These are phyloP conservation scores for Pyrenophora tritici-repentis DNA, from an alignment of 2,329 filamentous ascomycete genomes.

Conservation along the genomic window DNA sequence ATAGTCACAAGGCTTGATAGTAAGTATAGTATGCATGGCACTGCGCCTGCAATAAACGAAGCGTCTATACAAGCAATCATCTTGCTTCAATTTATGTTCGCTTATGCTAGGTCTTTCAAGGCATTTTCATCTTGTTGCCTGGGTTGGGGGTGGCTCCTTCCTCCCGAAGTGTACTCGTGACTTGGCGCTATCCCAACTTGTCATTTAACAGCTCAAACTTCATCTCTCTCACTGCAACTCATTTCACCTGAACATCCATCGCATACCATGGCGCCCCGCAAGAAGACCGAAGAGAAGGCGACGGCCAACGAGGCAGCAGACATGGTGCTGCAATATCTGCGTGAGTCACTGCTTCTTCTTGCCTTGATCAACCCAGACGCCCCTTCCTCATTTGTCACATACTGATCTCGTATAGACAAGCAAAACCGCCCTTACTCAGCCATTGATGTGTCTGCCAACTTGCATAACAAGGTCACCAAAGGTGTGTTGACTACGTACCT, in stretches of 20 bases:
- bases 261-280: constrained; percentile 43
- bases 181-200: constrained; percentile 5
- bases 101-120: too few relatives aligned
- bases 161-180: constrained; percentile 2
- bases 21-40: background rate
- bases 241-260: background rate
- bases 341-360: constrained; percentile 42
- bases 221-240: background rate
- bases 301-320: constrained; percentile 45
- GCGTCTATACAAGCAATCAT: background rate
- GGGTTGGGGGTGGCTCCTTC: constrained; percentile 17
- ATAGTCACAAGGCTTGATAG: background rate
- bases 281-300: constrained; percentile 45
- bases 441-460: constrained; percentile 64
- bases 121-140: constrained; percentile 10
- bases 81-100: background rate
- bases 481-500: constrained; percentile 36
- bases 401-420: constrained; percentile 44
- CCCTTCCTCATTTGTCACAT: background rate
- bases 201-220: background rate
- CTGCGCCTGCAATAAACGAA: background rate
- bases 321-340: constrained; percentile 57
- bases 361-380: too few relatives aligned
- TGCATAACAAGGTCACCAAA: constrained; percentile 66
- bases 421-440: constrained; percentile 63